Evolutionary conservation across 1,139 yeast genomes (phyloP), one percentile per base, ranked within the genome.

Genomic region (Nadsonia starkeyi-henricii): DNA sequence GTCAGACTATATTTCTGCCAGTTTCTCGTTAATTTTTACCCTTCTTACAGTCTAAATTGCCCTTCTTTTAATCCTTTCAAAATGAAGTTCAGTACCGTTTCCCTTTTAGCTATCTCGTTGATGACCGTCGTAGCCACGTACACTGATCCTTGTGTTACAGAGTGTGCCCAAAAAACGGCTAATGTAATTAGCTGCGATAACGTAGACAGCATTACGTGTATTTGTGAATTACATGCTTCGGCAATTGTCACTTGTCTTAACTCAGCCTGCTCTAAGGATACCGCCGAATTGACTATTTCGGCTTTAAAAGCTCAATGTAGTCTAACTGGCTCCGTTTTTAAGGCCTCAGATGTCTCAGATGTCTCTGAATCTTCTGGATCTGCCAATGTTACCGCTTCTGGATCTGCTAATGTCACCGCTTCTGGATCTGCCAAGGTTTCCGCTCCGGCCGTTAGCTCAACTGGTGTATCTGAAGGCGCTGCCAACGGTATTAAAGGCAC

Each of bases 181-280:
- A n/a, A n/a, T n/a, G n/a, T n/a, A n/a, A n/a, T n/a, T 66, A 57
- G 68, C 51, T n/a, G n/a, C n/a, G n/a, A n/a, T n/a, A n/a, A n/a
- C n/a, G 70, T n/a, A n/a, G n/a, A n/a, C n/a, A n/a, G n/a, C n/a
- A n/a, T 83, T 55, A 58, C 66, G 48, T 85, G 95, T 71, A 69
- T 83, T 57, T 81, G 91, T 67, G 66, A 73, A 46, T 69, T 68
- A 50, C n/a, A n/a, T n/a, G 67, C 72, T 54, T 53, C 64, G 51
- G 68, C 73, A 42, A 67, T 84, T 57, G 67, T 77, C 62, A 55
- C 67, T 49, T 85, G 95, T 70, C 72, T 85, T 67, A 67, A 73
- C 50, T 62, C 69, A 51, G 72, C 70, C 53, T 85, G 95, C 71
- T 89, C 93, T 54, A 64, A 70, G 56, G 81, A 73, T 54, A 67